These are phyloP conservation scores for Pseudocercospora ulei DNA, from an alignment of 2,329 filamentous ascomycete genomes.

Conservation along the genomic window DNA sequence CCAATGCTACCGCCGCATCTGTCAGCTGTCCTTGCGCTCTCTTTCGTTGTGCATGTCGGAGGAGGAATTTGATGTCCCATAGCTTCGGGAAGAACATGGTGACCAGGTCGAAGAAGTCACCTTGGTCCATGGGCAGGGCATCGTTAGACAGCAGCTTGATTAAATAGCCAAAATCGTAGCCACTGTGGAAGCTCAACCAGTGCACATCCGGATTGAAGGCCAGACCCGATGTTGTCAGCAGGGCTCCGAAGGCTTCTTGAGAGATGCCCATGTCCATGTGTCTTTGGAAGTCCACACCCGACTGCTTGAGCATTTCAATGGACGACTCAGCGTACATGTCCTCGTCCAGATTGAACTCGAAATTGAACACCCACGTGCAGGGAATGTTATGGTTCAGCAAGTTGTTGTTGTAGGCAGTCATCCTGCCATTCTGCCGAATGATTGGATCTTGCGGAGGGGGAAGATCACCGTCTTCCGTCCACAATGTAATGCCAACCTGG, in stretches of 20 bases:
- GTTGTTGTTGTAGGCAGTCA: conserved; percentile 38
- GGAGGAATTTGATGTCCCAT: conserved; percentile 94
- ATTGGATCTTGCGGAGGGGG: conserved; percentile 55
- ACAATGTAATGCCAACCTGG: conserved; percentile 88
- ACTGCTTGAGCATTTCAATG: conserved; percentile 79
- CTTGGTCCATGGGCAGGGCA: conserved; percentile 76
- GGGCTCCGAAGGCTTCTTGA: conserved; percentile 73
- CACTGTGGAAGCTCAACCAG: conserved; percentile 96
- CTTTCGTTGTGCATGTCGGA: conserved; percentile 65
- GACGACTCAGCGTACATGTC: conserved; percentile 98
- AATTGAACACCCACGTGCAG: conserved; percentile 98
- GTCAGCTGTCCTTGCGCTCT: conserved; percentile 9
- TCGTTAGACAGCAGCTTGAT: conserved; percentile 84
- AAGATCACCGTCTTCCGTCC: conserved; percentile 80
- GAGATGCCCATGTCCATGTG: conserved; percentile 86
- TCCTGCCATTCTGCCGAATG: conserved; percentile 34
- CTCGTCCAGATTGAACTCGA: conserved; percentile 83
- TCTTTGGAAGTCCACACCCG: conserved; percentile 81
- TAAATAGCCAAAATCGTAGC: conserved; percentile 95
- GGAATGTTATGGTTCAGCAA: conserved; percentile 49
- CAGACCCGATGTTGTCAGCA: conserved; percentile 84
- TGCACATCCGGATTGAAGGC: conserved; percentile 79
- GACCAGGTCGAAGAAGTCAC: conserved; percentile 78
- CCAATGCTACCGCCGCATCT: conserved; percentile 43
- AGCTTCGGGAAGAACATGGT: conserved; percentile 87